A percentile compares a stretch with the other conserved stretches of the same genome.
phyloP scores from a whole-genome alignment of 495 filamentous ascomycete species.

The Neurospora sp. region DNA sequence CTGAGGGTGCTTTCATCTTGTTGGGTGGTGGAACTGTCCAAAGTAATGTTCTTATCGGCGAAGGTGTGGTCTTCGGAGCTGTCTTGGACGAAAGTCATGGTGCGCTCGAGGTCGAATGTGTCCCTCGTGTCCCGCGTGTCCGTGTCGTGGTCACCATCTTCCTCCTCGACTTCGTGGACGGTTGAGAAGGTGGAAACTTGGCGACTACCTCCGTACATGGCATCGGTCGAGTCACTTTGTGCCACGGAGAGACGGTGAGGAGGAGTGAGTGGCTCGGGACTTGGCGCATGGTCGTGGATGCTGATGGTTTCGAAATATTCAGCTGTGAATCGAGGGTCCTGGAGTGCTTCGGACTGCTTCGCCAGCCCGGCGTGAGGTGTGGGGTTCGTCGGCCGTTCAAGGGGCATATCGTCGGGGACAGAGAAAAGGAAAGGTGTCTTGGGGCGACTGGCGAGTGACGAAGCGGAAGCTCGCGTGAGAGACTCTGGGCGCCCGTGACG shows the following conservation, averaged over 20 bases:
- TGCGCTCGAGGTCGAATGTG: not conserved
- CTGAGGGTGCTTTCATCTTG: not conserved
- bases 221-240: not conserved
- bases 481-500: not conserved
- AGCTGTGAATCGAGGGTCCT: not conserved
- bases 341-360: not conserved
- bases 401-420: not conserved
- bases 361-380: conserved; percentile 1
- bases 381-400: conserved; percentile 2
- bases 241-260: not conserved
- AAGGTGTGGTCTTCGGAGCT: not conserved
- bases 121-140: not conserved
- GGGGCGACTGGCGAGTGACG: not conserved
- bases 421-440: not conserved
- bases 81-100: not conserved
- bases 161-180: not conserved
- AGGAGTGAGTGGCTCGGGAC: not conserved
- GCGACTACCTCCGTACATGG: not conserved
- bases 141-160: not conserved
- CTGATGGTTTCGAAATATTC: not conserved
- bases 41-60: not conserved
- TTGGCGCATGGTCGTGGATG: not conserved
- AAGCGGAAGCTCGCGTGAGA: not conserved
- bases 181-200: not conserved
- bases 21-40: not conserved